These are phyloP conservation scores for Starmerella apicola DNA, from an alignment of 805 yeast genomes.

Conservation along the genomic window DNA sequence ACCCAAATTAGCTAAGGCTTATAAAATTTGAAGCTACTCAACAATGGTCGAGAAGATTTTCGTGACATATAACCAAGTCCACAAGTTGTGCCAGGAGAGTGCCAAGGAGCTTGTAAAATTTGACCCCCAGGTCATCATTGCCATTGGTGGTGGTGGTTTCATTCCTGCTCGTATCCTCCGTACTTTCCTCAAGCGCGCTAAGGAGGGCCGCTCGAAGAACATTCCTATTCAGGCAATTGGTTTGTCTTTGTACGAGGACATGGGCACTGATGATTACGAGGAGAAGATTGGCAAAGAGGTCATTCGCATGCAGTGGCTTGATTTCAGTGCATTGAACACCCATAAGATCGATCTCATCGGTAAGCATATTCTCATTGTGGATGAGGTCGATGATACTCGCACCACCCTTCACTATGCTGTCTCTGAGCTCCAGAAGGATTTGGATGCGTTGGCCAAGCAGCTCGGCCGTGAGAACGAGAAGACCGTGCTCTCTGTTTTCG, in stretches of 20 bases:
- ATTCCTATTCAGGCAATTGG: conserved; percentile 92
- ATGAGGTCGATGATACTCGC: conserved; percentile 87
- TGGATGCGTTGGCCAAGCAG: conserved; percentile 45
- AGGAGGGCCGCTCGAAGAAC: conserved; percentile 51
- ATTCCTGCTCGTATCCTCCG: conserved; percentile 95
- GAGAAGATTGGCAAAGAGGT: conserved; percentile 67
- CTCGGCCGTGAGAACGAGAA: conserved; percentile 46
- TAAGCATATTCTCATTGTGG: conserved; percentile 68
- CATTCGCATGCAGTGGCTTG: conserved; percentile 81
- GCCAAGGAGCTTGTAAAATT: conserved; percentile 45
- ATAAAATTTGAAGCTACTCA: not conserved
- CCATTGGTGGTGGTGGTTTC: conserved; percentile 94
- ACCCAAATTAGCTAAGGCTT: too few relatives aligned
- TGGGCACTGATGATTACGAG: conserved; percentile 38
- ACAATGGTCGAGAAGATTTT: conserved; percentile 31
- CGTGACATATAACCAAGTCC: conserved; percentile 69
- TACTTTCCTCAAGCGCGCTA: conserved; percentile 56
- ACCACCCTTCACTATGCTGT: conserved; percentile 80
- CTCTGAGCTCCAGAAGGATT: conserved; percentile 57
- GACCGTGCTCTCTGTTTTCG: conserved; percentile 65
- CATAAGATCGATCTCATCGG: conserved; percentile 70
- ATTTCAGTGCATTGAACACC: conserved; percentile 56
- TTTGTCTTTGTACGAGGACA: conserved; percentile 77
- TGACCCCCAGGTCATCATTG: conserved; percentile 82
- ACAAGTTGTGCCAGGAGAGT: conserved; percentile 65